Percentiles rank a stretch among this genome's conserved stretches.
Conservation (phyloP, 768 basidiomycete genomes). For the Boletus rubroflammeus region DNA sequence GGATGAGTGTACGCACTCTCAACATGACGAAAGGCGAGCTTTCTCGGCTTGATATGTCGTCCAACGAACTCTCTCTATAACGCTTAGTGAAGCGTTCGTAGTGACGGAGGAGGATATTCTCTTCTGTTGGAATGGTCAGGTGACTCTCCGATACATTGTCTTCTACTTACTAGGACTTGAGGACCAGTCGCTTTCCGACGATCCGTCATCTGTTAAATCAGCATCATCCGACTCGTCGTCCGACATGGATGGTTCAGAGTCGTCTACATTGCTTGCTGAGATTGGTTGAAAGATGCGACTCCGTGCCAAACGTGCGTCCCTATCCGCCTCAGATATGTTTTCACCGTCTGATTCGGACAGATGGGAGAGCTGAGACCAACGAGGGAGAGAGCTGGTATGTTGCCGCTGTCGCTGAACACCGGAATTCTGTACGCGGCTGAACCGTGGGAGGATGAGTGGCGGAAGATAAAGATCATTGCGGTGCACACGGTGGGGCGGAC, state of each 20-base stretch:
- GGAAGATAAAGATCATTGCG: conserved; percentile 52
- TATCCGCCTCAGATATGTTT: conserved; percentile 58
- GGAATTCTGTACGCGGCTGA: conserved; percentile 5
- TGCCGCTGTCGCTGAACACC: conserved; percentile 7
- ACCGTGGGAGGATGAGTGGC: conserved; percentile 33
- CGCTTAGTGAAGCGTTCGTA: conserved; percentile 50
- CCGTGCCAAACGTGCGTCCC: conserved; percentile 72
- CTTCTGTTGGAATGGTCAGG: conserved; percentile 21
- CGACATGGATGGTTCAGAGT: conserved; percentile 50
- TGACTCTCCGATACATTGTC: not conserved
- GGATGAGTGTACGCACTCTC: conserved; percentile 34
- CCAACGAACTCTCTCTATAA: conserved; percentile 38
- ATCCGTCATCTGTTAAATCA: conserved; percentile 53
- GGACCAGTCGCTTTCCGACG: conserved; percentile 39
- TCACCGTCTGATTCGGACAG: conserved; percentile 66
- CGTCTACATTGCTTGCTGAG: conserved; percentile 22
- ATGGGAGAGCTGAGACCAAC: conserved; percentile 24
- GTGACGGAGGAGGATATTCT: conserved; percentile 37
- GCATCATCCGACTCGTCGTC: conserved; percentile 81
- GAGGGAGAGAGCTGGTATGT: conserved; percentile 6
- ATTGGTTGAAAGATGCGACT: conserved; percentile 47
- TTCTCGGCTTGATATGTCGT: conserved; percentile 42
- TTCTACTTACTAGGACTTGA: conserved; percentile 34
- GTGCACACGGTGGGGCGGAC: conserved; percentile 27
- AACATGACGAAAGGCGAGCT: conserved; percentile 43